Evolutionary conservation across 2,329 filamentous ascomycete species (phyloP), one percentile per base, ranked within the genome.

Genomic region (Huntiella moniliformis): DNA sequence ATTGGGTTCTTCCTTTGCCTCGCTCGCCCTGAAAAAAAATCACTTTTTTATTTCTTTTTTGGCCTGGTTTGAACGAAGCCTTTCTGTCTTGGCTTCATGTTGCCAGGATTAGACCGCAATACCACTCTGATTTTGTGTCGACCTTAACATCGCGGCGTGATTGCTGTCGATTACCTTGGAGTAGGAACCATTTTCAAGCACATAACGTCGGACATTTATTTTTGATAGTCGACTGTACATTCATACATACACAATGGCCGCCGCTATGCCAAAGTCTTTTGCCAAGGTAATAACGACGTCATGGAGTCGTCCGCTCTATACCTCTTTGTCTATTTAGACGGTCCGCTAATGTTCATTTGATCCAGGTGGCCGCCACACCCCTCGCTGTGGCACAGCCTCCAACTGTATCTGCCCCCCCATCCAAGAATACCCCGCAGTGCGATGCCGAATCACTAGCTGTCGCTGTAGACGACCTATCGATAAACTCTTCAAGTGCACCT

Each of bases 221-320:
- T 28, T 28, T 28, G 22, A 10, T 28, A 46, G 49, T 16, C 18
- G 13, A 15, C n/a, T 15, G 38, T 32, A n/a, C 33, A 18, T 32
- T 15, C 18, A 38, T 38, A 13, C 16, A 13, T 44, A 6, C 12
- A 42, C 32, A 52, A 73, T 73, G 68, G 64, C 68, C 53, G 56
- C 66, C 51, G 68, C 70, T 53, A 52, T 63, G 46, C 63, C 64
- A 61, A 71, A 78, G 54, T 83, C 80, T 38, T 86, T 86, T 67
- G 81, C 81, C 62, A 85, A 82, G 71, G 81, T 83, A 65, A 43
- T 22, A 31, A 38, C 3, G 49, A 67, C 55, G 50, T 35, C 32
- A 11, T 17, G 15, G 12, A 38, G 15, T 38, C 12, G 17, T 28
- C 8, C 28, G 28, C 11, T 6, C 35, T 34, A 42, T 33, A 13